Evolutionary conservation across 2,329 filamentous ascomycete species (phyloP).

Genomic region (Aspergillus terreus): DNA sequence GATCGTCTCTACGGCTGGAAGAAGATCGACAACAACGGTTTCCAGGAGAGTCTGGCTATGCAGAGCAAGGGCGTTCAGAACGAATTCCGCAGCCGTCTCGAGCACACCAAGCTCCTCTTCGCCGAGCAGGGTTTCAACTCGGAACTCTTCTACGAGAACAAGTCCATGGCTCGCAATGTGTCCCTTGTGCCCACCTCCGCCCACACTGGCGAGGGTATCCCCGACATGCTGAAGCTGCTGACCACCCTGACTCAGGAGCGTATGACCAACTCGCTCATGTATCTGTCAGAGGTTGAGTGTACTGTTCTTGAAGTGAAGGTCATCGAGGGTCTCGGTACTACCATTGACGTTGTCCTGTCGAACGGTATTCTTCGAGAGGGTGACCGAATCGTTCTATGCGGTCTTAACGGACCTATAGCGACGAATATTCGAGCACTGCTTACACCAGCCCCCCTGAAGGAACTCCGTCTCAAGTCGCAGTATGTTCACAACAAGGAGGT

Average conservation of each 20-base stretch:
- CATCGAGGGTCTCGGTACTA: constrained; percentile 97
- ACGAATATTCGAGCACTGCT: constrained; percentile 94
- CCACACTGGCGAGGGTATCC: constrained; percentile 98
- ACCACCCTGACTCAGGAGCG: constrained; percentile 90
- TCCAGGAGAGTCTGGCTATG: constrained; percentile 83
- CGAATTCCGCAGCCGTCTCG: constrained; percentile 86
- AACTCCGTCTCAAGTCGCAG: constrained; percentile 88
- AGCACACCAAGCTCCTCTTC: constrained; percentile 89
- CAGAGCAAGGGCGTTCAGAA: constrained; percentile 92
- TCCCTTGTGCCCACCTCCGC: constrained; percentile 97
- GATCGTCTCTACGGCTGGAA: constrained; percentile 99
- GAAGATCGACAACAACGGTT: constrained; percentile 97
- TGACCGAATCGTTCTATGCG: constrained; percentile 90
- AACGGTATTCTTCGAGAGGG: constrained; percentile 95
- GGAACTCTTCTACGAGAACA: constrained; percentile 96
- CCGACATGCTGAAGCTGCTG: constrained; percentile 96
- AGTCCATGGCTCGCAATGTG: constrained; percentile 89
- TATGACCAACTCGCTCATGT: constrained; percentile 97
- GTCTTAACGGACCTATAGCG: constrained; percentile 91
- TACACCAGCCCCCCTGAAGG: constrained; percentile 87
- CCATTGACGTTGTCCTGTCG: constrained; percentile 92
- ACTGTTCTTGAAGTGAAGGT: constrained; percentile 99
- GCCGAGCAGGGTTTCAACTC: constrained; percentile 97
- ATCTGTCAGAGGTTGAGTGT: constrained; percentile 94
- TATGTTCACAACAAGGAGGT: constrained; percentile 99